These are phyloP conservation scores for Pugionium cornutum DNA, from an alignment of 345 rosid species.

Conservation along the genomic window DNA sequence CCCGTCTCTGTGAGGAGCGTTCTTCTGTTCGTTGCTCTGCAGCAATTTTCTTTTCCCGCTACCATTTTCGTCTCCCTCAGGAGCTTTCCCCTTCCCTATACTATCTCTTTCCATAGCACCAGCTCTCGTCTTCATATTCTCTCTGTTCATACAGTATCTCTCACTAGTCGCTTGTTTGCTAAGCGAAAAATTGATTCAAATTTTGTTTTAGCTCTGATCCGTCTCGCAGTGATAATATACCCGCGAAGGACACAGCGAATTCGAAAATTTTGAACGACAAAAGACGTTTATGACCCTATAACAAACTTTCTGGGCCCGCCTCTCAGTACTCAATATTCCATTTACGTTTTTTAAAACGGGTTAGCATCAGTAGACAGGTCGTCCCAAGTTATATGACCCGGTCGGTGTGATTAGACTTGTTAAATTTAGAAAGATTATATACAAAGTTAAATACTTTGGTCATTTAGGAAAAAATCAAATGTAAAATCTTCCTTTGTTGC, in stretches of 20 bases:
- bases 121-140: slow-evolving; percentile 35
- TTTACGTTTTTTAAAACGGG: neutral
- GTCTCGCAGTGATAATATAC: slow-evolving; percentile 26
- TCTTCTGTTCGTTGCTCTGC: slow-evolving; percentile 28
- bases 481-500: slow-evolving; percentile 8
- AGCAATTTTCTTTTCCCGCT: slow-evolving; percentile 32
- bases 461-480: slow-evolving; percentile 5
- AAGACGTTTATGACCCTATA: slow-evolving; percentile 34
- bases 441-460: slow-evolving; percentile 3
- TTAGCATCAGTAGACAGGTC: neutral
- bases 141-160: slow-evolving; percentile 24
- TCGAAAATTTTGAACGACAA: slow-evolving; percentile 1
- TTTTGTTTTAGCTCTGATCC: slow-evolving; percentile 25
- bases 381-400: no score
- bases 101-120: no score
- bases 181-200: slow-evolving; percentile 21
- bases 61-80: slow-evolving; percentile 35
- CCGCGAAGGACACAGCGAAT: slow-evolving; percentile 37
- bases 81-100: slow-evolving; percentile 36
- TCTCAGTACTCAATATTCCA: neutral
- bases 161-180: slow-evolving; percentile 27
- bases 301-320: slow-evolving; percentile 36
- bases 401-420: neutral
- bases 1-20: slow-evolving; percentile 21
- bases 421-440: no score